These are phyloP conservation scores for Rutstroemia sp. DNA, from an alignment of 2,329 filamentous ascomycete species.

Conservation along the genomic window DNA sequence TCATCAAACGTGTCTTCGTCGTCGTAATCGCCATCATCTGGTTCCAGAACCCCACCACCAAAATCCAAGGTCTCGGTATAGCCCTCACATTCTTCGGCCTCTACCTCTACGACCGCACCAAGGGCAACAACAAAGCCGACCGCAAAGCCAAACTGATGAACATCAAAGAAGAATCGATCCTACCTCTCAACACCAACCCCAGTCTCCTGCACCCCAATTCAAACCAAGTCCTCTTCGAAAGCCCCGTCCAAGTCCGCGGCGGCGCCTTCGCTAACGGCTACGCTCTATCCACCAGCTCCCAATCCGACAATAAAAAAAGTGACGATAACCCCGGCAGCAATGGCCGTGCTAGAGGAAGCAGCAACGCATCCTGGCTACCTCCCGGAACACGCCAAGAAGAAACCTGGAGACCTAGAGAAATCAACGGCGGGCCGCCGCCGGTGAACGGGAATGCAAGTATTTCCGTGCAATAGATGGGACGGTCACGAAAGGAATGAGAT, in stretches of 20 bases:
- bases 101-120: constrained; percentile 92
- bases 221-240: neutral
- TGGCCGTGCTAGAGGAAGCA: constrained; percentile 35
- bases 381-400: constrained; percentile 80
- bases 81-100: constrained; percentile 82
- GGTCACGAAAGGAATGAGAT: neutral
- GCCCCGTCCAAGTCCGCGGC: constrained; percentile 12
- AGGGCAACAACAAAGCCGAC: constrained; percentile 80
- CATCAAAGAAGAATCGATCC: constrained; percentile 28
- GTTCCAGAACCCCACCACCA: constrained; percentile 87
- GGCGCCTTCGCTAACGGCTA: constrained; percentile 11
- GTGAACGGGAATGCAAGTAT: constrained; percentile 1
- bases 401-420: constrained; percentile 54
- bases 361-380: constrained; percentile 56
- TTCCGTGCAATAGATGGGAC: constrained; percentile 1
- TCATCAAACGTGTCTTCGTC: constrained; percentile 97
- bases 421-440: constrained; percentile 1
- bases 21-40: constrained; percentile 92
- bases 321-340: constrained; percentile 50
- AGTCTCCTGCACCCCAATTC: constrained; percentile 5
- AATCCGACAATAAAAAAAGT: constrained; percentile 29
- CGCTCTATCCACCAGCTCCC: constrained; percentile 34
- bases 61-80: constrained; percentile 77
- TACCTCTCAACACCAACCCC: constrained; percentile 17
- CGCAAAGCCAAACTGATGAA: constrained; percentile 66